These are phyloP conservation scores for Solidago caesia DNA, from an alignment of 129 eudicot species.

Conservation along the genomic window DNA sequence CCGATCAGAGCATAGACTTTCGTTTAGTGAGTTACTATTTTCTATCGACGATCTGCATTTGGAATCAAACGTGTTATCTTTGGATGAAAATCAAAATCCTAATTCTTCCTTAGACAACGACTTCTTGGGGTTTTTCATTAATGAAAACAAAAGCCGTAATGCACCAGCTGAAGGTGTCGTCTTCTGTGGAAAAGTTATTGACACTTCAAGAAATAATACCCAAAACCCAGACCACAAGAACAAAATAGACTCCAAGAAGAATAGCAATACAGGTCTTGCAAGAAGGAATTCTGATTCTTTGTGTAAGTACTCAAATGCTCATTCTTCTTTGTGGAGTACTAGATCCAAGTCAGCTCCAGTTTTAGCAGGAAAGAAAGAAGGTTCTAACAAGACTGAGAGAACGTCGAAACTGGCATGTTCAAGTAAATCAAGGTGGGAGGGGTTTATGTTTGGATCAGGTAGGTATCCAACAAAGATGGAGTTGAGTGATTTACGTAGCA, in stretches of 20 bases:
- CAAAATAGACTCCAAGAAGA: neutral
- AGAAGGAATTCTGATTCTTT: conserved; percentile 20
- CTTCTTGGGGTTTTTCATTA: conserved; percentile 20
- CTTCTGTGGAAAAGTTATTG: conserved; percentile 27
- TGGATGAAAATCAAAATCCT: no score
- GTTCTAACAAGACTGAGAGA: neutral
- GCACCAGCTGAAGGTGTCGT: conserved; percentile 1
- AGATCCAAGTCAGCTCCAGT: neutral
- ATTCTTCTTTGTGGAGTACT: neutral
- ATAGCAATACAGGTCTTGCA: neutral
- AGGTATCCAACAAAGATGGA: conserved; percentile 31
- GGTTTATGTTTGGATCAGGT: conserved; percentile 30
- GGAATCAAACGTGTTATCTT: neutral
- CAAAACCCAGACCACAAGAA: conserved; percentile 4
- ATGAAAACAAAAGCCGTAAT: neutral
- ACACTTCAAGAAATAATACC: conserved; percentile 2
- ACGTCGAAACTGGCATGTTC: conserved; percentile 24
- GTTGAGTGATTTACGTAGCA: conserved; percentile 40
- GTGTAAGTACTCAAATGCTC: neutral
- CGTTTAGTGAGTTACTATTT: conserved; percentile 26
- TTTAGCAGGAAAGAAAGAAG: no score
- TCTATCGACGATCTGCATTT: conserved; percentile 6
- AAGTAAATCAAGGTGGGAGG: conserved; percentile 17
- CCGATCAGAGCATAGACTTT: conserved; percentile 14
- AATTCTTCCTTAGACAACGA: no score